Base-by-base conservation (phyloP, 139 green algal genomes). In the Diplosphaera chodatii region DNA sequence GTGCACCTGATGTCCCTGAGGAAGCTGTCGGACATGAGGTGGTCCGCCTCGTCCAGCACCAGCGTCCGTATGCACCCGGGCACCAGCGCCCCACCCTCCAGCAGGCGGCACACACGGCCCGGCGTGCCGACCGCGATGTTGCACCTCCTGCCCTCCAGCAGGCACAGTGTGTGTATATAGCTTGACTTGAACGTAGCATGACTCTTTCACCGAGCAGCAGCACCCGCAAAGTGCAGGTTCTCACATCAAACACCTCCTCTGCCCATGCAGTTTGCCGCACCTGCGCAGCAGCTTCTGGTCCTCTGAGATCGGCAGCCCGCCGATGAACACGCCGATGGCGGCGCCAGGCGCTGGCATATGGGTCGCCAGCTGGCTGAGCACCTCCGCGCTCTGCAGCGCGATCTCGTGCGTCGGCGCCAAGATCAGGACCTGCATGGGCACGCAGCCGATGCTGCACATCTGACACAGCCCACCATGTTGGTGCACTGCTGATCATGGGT, bases 11-110 rank as follows among this genome's bases (percentile, higher is more conserved):
- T 67, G 56, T 84, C 76, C 22, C 63, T 40, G 32, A 81, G 78
- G 62, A 92, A 87, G 56, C 32, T 70, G 4, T 88, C 76, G 1
- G 70, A 74, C 33, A 96, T 77, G 68, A 96, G 80, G 27, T 77
- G 77, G 75, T 96, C 91, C 0, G 86, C 91, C 72, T 96, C 91
- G 40, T 96, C 90, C 67, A 96, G 76, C 66, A 96, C 89, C 55
- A 94, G 75, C 69, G 83, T 56, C 1, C 40, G 31, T 33, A 92
- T 21, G 18, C 25, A 3, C 0, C 40, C 30, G 8, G 59, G 21
- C 8, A 41, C 32, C 66, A 95, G 79, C 20, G 67, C 48, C 3
- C 75, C 75, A 1, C 41, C 55, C 69, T 87, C 69, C 18, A 93
- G 34, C 30, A 96, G 78, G 8, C 75, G 73, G 27, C 74, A 65